A percentile compares a stretch with the other conserved stretches of the same genome.
Conservation (phyloP, 176 grass and related monocot species). For the Calamus simplicifolius region DNA sequence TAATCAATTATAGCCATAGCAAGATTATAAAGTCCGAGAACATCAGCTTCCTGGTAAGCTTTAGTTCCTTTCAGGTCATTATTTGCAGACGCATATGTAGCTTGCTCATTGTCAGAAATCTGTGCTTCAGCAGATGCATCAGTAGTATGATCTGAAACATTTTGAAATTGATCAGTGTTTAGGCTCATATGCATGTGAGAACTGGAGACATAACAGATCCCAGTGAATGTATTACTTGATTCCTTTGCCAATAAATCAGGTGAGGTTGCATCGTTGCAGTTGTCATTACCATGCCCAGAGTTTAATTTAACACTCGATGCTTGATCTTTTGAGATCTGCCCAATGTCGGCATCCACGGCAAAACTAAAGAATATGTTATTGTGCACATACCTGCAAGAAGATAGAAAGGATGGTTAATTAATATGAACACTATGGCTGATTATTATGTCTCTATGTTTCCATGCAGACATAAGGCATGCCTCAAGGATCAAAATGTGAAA, state of each 20-base stretch:
- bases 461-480: no score
- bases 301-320: constrained; percentile 17
- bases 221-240: background rate
- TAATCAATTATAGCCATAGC: constrained; percentile 99
- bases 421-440: no score
- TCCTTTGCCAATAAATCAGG: constrained; percentile 24
- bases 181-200: background rate
- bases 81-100: constrained; percentile 97
- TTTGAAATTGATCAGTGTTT: constrained; percentile 19
- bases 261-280: constrained; percentile 10
- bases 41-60: constrained; percentile 95
- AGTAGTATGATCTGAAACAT: constrained; percentile 19
- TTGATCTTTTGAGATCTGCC: constrained; percentile 56
- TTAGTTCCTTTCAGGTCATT: constrained; percentile 99
- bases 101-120: constrained; percentile 82
- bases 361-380: constrained; percentile 99
- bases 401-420: background rate
- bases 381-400: constrained; percentile 81
- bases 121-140: constrained; percentile 63
- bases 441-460: no score
- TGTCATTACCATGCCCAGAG: constrained; percentile 23
- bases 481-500: no score
- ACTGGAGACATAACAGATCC: constrained; percentile 9
- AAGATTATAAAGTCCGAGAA: constrained; percentile 93
- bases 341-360: constrained; percentile 80